Conservation (phyloP, 352 stramenopile species). For the Phytophthora tubulina region DNA sequence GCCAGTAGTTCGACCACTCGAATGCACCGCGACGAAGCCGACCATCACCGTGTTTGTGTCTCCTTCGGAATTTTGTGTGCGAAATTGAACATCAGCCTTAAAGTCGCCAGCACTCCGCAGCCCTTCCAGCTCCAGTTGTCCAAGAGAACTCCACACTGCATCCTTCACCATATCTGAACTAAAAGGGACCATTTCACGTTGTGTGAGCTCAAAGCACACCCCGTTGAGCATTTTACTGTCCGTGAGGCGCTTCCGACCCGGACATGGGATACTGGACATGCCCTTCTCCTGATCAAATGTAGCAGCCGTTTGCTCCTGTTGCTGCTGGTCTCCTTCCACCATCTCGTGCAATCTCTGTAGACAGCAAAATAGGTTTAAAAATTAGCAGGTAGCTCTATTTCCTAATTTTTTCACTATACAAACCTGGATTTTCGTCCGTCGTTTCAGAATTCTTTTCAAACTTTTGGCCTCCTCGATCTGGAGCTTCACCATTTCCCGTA, state of each 20-base stretch:
- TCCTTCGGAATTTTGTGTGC: not conserved
- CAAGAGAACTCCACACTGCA: constrained; percentile 3
- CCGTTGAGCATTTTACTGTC: constrained; percentile 6
- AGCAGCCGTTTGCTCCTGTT: not conserved
- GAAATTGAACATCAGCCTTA: not conserved
- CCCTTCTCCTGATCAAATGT: not conserved
- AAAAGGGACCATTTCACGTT: constrained; percentile 6
- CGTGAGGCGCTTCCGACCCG: not conserved
- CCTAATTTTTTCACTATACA: not conserved
- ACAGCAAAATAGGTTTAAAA: not conserved
- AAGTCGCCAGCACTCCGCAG: not conserved
- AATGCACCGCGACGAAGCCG: not conserved
- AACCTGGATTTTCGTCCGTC: constrained; percentile 19
- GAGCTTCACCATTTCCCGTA: constrained; percentile 17
- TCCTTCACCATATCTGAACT: constrained; percentile 5
- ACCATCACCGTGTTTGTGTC: not conserved
- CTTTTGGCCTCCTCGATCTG: constrained; percentile 22
- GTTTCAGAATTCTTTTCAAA: constrained; percentile 9
- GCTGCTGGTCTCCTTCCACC: not conserved
- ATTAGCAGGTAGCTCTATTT: not conserved
- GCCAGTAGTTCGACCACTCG: not conserved
- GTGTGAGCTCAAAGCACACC: constrained; percentile 11
- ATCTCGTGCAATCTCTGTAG: not conserved
- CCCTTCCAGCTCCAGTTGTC: constrained; percentile 10
- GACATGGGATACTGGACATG: constrained; percentile 4